Percentiles rank a stretch among this genome's conserved stretches.
Conservation (phyloP, 805 yeast genomes). For the Phaffomyces opuntiae region DNA sequence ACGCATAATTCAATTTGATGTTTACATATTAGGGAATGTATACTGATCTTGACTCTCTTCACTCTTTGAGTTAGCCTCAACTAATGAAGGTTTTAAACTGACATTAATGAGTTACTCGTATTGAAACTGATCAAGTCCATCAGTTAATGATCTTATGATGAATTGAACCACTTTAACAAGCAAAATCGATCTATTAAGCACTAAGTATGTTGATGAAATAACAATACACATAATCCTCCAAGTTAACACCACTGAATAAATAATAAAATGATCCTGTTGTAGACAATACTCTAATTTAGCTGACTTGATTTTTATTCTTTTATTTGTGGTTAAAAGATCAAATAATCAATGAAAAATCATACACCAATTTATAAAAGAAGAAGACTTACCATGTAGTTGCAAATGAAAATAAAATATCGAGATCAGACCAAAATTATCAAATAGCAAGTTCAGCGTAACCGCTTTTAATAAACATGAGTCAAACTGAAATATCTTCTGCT, state of each 20-base stretch:
- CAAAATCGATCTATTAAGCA: too few species aligned
- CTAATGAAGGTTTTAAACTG: too few species aligned
- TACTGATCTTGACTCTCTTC: slow-evolving; percentile 19
- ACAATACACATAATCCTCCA: background rate
- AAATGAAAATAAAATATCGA: too few species aligned
- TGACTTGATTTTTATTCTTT: slow-evolving; percentile 19
- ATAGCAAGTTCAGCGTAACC: background rate
- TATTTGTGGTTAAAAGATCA: slow-evolving; percentile 7
- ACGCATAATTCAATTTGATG: slow-evolving; percentile 12
- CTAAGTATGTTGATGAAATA: background rate
- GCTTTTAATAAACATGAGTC: background rate
- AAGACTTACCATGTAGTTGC: too few species aligned
- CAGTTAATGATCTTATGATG: slow-evolving; percentile 1
- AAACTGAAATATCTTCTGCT: background rate
- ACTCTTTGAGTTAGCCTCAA: too few species aligned
- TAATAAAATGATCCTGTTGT: slow-evolving; percentile 13
- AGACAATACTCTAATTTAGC: slow-evolving; percentile 8
- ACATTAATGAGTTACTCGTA: too few species aligned
- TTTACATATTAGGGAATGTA: background rate
- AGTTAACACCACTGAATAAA: background rate
- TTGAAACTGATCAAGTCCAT: slow-evolving; percentile 17
- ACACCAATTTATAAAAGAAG: too few species aligned
- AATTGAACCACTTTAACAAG: background rate
- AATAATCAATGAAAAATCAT: slow-evolving; percentile 12
- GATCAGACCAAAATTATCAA: too few species aligned